A percentile compares a stretch with the other conserved stretches of the same genome.
Evolutionary conservation across 768 basidiomycete genomes (phyloP).

Genomic region (Strobilomyces echinocephalus): DNA sequence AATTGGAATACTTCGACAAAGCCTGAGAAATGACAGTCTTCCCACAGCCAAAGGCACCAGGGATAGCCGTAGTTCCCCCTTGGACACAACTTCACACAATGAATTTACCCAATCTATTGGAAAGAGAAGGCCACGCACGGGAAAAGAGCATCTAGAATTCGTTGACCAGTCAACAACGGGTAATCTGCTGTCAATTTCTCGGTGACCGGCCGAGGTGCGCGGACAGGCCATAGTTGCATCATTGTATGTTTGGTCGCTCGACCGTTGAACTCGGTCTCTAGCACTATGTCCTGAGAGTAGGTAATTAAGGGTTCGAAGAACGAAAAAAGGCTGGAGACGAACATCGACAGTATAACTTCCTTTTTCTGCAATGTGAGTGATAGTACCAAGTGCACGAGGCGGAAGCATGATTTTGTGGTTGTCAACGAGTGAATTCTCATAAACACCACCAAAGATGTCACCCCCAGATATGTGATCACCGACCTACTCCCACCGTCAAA

Average conservation of each 20-base stretch:
- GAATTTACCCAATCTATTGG: background rate
- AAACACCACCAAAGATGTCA: slow-evolving; percentile 92
- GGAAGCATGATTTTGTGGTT: slow-evolving; percentile 97
- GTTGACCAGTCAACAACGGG: slow-evolving; percentile 93
- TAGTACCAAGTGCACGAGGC: slow-evolving; percentile 90
- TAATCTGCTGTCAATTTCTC: slow-evolving; percentile 92
- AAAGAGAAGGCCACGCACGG: slow-evolving; percentile 51
- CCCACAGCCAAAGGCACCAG: slow-evolving; percentile 97
- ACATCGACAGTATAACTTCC: slow-evolving; percentile 91
- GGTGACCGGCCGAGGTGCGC: slow-evolving; percentile 92
- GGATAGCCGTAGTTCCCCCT: slow-evolving; percentile 95
- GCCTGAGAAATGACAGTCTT: slow-evolving; percentile 99
- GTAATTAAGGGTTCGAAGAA: background rate
- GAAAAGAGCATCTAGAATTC: slow-evolving; percentile 94
- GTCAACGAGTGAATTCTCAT: slow-evolving; percentile 94
- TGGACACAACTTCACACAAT: slow-evolving; percentile 70
- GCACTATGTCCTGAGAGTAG: slow-evolving; percentile 70
- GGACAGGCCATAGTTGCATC: slow-evolving; percentile 99
- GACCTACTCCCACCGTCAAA: slow-evolving; percentile 43
- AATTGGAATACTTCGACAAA: slow-evolving; percentile 97
- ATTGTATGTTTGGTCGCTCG: slow-evolving; percentile 89
- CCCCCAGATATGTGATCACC: slow-evolving; percentile 98
- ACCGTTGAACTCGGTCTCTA: slow-evolving; percentile 97
- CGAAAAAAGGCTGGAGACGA: slow-evolving; percentile 25
- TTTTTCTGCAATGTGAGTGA: slow-evolving; percentile 90